A percentile compares a stretch with the other conserved stretches of the same genome.
Conservation (phyloP, 495 filamentous ascomycete species). For the Bathelium albidoporum region DNA sequence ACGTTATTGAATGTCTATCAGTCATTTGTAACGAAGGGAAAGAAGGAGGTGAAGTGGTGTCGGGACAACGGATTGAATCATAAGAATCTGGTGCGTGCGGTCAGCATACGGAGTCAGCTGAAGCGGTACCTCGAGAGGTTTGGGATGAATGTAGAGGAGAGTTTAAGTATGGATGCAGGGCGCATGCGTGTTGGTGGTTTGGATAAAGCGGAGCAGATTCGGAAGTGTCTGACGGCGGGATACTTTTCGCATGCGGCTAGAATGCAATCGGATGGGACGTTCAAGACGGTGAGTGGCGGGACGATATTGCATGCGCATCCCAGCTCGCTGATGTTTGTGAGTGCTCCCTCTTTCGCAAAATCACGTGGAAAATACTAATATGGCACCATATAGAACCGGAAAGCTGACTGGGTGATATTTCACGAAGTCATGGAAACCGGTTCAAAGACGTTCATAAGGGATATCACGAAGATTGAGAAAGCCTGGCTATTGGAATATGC, state of each 20-base stretch:
- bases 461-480: constrained; percentile 87
- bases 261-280: constrained; percentile 92
- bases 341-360: constrained; percentile 20
- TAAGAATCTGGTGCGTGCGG: constrained; percentile 68
- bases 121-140: constrained; percentile 82
- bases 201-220: constrained; percentile 60
- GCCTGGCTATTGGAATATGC: constrained; percentile 85
- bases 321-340: constrained; percentile 82
- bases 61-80: constrained; percentile 78
- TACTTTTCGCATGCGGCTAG: constrained; percentile 93
- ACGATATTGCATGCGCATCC: constrained; percentile 77
- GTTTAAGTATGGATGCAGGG: constrained; percentile 16
- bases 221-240: constrained; percentile 77
- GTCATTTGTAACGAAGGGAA: constrained; percentile 75
- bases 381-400: constrained; percentile 54
- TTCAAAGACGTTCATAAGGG: constrained; percentile 80
- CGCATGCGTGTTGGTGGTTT: constrained; percentile 23
- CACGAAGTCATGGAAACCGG: constrained; percentile 91
- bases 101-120: constrained; percentile 77
- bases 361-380: constrained; percentile 18
- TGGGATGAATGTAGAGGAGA: constrained; percentile 61
- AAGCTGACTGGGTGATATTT: constrained; percentile 96
- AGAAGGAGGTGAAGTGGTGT: constrained; percentile 79
- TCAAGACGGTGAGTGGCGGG: constrained; percentile 67
- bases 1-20: constrained; percentile 92